phyloP scores from a whole-genome alignment of 306 rosid species.

The Malus asiatica region DNA sequence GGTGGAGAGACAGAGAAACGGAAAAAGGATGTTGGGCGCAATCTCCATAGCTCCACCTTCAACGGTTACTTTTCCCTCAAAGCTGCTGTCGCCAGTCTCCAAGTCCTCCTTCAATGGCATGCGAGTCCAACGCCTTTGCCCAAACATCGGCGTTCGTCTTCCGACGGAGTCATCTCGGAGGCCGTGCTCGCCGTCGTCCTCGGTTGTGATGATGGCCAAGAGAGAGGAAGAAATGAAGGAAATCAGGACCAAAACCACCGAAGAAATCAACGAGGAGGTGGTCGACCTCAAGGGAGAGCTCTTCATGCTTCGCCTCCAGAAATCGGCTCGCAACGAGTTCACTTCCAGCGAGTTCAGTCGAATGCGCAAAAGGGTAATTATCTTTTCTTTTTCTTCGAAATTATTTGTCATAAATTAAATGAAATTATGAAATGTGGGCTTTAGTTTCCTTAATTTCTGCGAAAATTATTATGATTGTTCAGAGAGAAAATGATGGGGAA shows the following conservation, averaged over 20 bases:
- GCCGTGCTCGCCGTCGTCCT: constrained; percentile 8
- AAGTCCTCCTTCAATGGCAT: constrained; percentile 43
- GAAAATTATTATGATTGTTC: not conserved
- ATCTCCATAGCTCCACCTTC: constrained; percentile 37
- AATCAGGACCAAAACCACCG: constrained; percentile 51
- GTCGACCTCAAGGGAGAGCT: constrained; percentile 90
- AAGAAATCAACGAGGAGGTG: constrained; percentile 79
- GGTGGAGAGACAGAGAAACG: not conserved
- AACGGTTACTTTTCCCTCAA: constrained; percentile 22
- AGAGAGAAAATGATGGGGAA: not conserved
- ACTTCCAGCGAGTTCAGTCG: constrained; percentile 74
- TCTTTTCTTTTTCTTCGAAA: not conserved
- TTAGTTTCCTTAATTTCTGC: not conserved
- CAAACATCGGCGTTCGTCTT: constrained; percentile 24
- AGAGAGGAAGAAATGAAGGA: constrained; percentile 70
- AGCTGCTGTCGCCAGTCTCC: constrained; percentile 14
- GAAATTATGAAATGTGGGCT: not conserved
- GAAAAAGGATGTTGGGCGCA: constrained; percentile 35
- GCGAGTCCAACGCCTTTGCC: constrained; percentile 25
- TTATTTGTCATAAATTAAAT: not conserved
- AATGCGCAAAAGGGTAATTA: constrained; percentile 80
- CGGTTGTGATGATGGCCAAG: constrained; percentile 80
- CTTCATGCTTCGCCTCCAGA: constrained; percentile 77
- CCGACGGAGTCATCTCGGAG: constrained; percentile 12
- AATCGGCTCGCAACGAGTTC: constrained; percentile 75